phyloP scores from a whole-genome alignment of 1,284 basidiomycete species.

The Puccinia novopanici region DNA sequence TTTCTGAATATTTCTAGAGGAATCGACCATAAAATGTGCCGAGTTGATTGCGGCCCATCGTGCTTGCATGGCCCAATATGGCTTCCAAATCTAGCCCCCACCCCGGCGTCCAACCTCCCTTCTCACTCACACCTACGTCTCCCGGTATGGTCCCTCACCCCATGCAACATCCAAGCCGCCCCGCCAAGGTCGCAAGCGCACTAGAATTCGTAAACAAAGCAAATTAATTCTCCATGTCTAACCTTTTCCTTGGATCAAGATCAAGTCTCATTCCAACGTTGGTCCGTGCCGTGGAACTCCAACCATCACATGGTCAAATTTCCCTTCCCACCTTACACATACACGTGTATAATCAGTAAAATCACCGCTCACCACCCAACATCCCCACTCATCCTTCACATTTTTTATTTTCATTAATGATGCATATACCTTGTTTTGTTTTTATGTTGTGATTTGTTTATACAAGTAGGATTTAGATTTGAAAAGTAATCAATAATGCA shows the following conservation, averaged over 20 bases:
- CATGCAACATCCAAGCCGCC: too few relatives aligned
- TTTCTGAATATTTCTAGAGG: conserved; percentile 13
- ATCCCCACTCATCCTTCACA: neutral
- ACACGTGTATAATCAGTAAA: neutral
- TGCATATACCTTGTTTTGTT: neutral
- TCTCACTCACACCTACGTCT: neutral
- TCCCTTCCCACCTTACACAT: neutral
- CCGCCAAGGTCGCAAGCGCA: too few relatives aligned
- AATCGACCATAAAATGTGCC: conserved; percentile 44
- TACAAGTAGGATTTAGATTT: neutral
- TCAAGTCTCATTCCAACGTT: neutral
- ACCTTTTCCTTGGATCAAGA: neutral
- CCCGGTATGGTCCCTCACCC: too few relatives aligned
- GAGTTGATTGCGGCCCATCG: conserved; percentile 50
- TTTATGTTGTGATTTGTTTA: neutral
- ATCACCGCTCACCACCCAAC: neutral
- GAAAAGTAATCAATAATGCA: neutral
- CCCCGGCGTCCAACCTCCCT: neutral
- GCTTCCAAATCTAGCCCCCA: conserved; percentile 33
- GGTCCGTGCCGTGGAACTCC: neutral
- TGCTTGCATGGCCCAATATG: conserved; percentile 49
- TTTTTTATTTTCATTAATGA: too few relatives aligned
- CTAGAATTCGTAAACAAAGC: too few relatives aligned
- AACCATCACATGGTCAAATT: neutral
- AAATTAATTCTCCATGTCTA: neutral